Evolutionary conservation across 441 rosid species (phyloP), one percentile per base, ranked within the genome.

Genomic region (Dalechampia spathulata): DNA sequence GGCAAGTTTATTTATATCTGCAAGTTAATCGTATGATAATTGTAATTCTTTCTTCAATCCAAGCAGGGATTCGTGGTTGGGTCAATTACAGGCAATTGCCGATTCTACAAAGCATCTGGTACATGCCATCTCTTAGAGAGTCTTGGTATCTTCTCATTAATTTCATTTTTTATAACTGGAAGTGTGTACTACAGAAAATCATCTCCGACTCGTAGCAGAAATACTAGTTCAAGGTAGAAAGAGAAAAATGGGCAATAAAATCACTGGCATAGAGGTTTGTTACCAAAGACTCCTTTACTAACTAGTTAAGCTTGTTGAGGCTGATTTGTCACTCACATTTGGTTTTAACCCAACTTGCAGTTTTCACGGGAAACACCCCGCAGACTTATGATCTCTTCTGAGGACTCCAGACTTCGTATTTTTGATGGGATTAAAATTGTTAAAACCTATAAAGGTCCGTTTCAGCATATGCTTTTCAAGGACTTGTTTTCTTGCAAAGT

Each of bases 21-120:
- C n/a, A 63, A 50, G 59, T 58, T 30, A 57, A 14, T 37, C 59
- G 22, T 48, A 22, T 57, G 37, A n/a, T n/a, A n/a, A n/a, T n/a
- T n/a, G n/a, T n/a, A n/a, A n/a, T n/a, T n/a, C n/a, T n/a, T n/a
- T n/a, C 51, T 51, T 55, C 44, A 22, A 6, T 53, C 22, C 55
- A 21, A 50, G 58, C 88, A 91, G 98, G 90, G 89, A 8, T 80
- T 86, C 42, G 73, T 74, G 0, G 86, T 81, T 61, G 98, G 96
- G 37, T 69, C 87, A 42, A 70, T 80, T 36, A 62, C 78, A 0
- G 94, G 96, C 57, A 65, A 66, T 27, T 88, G 95, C 75, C 80
- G 82, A 55, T 80, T 86, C 70, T 92, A 79, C 58, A 66, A 81
- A 41, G 59, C 64, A 60, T 74, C 85, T 62, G 87, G 89, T 75